Evolutionary conservation across 83 land plant genomes (phyloP).

Genomic region (Picea mariana): DNA sequence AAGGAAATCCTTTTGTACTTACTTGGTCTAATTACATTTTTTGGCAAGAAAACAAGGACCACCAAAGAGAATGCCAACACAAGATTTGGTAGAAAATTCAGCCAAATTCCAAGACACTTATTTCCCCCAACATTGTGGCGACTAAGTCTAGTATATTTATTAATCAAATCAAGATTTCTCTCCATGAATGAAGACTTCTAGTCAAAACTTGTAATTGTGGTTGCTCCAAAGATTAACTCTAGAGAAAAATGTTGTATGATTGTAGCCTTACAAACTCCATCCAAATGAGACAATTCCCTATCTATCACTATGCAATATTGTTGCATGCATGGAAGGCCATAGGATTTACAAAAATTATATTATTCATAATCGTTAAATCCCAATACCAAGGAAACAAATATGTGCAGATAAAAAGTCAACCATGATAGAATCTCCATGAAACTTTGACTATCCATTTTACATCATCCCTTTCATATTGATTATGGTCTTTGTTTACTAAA

Average conservation of each 20-base stretch:
- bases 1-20: neutral
- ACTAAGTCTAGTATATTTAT: conserved; percentile 48
- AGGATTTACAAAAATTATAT: neutral
- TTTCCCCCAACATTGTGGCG: conserved; percentile 59
- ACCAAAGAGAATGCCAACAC: conserved; percentile 59
- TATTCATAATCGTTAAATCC: neutral
- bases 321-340: conserved; percentile 25
- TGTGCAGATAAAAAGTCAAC: neutral
- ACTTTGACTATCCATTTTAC: neutral
- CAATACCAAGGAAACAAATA: neutral
- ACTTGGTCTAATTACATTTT: too few species aligned
- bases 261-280: conserved; percentile 63
- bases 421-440: neutral
- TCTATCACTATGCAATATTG: conserved; percentile 63
- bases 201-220: conserved; percentile 76
- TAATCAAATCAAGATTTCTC: conserved; percentile 45
- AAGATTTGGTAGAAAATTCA: conserved; percentile 61
- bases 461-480: neutral
- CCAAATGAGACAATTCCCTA: conserved; percentile 60
- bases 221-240: conserved; percentile 63
- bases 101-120: conserved; percentile 75
- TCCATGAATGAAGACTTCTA: conserved; percentile 69
- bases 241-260: conserved; percentile 65
- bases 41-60: conserved; percentile 37
- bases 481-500: neutral